phyloP scores from a whole-genome alignment of 1,284 basidiomycete species.

The Hymenochaete sp. region DNA sequence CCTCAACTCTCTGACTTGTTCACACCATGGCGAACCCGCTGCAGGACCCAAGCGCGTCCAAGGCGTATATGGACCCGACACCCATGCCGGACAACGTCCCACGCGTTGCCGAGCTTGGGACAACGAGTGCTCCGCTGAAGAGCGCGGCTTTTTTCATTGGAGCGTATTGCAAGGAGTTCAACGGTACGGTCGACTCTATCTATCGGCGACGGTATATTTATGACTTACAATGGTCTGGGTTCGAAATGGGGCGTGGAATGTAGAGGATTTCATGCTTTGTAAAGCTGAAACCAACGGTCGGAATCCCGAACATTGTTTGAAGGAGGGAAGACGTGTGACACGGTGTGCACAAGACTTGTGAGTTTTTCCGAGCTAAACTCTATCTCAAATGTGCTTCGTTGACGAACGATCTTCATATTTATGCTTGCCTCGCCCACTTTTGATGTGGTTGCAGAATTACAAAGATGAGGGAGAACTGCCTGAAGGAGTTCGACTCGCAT shows the following conservation, averaged over 20 bases:
- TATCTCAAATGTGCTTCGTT: too few species aligned
- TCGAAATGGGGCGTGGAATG: constrained; percentile 5
- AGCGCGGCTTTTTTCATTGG: constrained; percentile 97
- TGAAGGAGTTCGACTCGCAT: constrained; percentile 84
- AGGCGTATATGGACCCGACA: constrained; percentile 59
- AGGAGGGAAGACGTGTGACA: constrained; percentile 94
- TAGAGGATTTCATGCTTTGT: constrained; percentile 99
- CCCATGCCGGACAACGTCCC: constrained; percentile 70
- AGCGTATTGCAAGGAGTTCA: constrained; percentile 91
- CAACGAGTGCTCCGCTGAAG: constrained; percentile 91
- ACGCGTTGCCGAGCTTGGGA: constrained; percentile 85
- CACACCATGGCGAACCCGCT: constrained; percentile 44
- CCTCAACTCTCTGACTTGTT: constrained; percentile 8
- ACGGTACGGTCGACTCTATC: constrained; percentile 52
- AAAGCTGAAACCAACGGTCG: constrained; percentile 87
- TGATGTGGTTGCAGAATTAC: constrained; percentile 53
- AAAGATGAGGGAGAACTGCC: constrained; percentile 91
- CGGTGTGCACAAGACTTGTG: constrained; percentile 92
- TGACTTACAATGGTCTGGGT: background rate
- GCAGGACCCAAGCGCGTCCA: constrained; percentile 33
- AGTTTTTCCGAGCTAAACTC: constrained; percentile 34
- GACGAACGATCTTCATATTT: background rate
- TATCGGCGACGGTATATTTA: background rate
- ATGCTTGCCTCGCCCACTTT: constrained; percentile 1
- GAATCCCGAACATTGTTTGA: constrained; percentile 89